Evolutionary conservation across 768 basidiomycete genomes (phyloP).

Genomic region (Podaxis sp.): DNA sequence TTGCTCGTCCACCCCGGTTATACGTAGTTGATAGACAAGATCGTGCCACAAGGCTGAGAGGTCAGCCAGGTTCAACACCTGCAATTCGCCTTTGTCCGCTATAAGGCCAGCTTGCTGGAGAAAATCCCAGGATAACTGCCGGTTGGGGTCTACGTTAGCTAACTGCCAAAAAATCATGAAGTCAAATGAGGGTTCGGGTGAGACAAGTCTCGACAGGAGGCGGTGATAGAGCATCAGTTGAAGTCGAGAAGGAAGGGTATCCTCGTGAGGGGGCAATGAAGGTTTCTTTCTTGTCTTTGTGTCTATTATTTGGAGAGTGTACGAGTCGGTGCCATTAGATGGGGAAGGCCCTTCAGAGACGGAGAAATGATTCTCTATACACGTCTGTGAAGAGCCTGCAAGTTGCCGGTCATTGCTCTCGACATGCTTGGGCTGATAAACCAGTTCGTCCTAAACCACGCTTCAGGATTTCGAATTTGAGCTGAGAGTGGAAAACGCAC

Average conservation of each 20-base stretch:
- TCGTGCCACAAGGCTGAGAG: slow-evolving; percentile 31
- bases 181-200: slow-evolving; percentile 43
- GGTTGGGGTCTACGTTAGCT: slow-evolving; percentile 39
- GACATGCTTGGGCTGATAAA: slow-evolving; percentile 18
- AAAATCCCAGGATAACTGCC: slow-evolving; percentile 51
- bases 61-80: slow-evolving; percentile 35
- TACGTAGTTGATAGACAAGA: slow-evolving; percentile 25
- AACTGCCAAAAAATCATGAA: slow-evolving; percentile 53
- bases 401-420: neutral
- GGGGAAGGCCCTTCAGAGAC: neutral
- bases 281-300: slow-evolving; percentile 63
- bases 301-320: slow-evolving; percentile 52
- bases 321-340: neutral
- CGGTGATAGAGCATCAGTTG: slow-evolving; percentile 81
- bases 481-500: slow-evolving; percentile 35
- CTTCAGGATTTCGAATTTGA: neutral
- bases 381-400: neutral
- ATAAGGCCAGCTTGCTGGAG: slow-evolving; percentile 38
- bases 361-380: slow-evolving; percentile 1
- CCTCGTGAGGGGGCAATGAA: slow-evolving; percentile 54
- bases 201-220: slow-evolving; percentile 53
- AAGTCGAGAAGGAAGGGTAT: slow-evolving; percentile 56
- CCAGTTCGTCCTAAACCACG: slow-evolving; percentile 49
- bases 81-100: slow-evolving; percentile 19
- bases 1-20: slow-evolving; percentile 34